Conservation (phyloP, 2,329 filamentous ascomycete species). For the Phyllosticta capitalensis region DNA sequence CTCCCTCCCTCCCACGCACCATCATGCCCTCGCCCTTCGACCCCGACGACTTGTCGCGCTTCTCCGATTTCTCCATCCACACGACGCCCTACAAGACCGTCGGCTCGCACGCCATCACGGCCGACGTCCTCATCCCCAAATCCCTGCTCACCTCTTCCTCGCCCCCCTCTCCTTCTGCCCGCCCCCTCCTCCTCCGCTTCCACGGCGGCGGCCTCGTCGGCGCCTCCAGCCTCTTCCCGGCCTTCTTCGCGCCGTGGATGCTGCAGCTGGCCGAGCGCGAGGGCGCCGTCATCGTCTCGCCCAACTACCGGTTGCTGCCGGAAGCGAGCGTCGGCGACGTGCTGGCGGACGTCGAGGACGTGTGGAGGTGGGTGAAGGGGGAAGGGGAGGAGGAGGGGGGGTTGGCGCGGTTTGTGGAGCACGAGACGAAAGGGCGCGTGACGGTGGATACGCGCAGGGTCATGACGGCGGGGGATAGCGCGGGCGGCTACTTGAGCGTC, state of each 20-base stretch:
- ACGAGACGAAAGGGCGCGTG: not conserved
- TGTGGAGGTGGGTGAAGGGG: constrained; percentile 37
- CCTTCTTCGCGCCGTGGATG: constrained; percentile 24
- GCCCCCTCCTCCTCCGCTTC: constrained; percentile 32
- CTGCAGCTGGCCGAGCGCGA: constrained; percentile 31
- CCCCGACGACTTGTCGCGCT: not conserved
- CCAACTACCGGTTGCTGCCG: constrained; percentile 44
- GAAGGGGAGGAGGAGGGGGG: no score
- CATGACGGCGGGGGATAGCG: not conserved
- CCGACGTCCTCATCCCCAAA: not conserved
- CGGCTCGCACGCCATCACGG: not conserved
- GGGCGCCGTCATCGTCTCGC: constrained; percentile 37
- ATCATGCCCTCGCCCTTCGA: no score
- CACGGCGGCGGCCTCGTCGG: constrained; percentile 37
- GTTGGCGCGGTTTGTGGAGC: not conserved
- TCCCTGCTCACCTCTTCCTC: not conserved
- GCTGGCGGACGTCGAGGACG: constrained; percentile 38
- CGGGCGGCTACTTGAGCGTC: not conserved
- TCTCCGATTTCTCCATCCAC: not conserved
- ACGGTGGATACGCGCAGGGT: not conserved
- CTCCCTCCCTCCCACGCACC: no score
- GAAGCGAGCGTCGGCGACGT: constrained; percentile 39
- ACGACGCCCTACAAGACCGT: not conserved
- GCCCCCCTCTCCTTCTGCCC: not conserved
- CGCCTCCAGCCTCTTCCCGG: constrained; percentile 20